Base-by-base conservation (phyloP, 306 rosid genomes). In the Cucurbita maxima region DNA sequence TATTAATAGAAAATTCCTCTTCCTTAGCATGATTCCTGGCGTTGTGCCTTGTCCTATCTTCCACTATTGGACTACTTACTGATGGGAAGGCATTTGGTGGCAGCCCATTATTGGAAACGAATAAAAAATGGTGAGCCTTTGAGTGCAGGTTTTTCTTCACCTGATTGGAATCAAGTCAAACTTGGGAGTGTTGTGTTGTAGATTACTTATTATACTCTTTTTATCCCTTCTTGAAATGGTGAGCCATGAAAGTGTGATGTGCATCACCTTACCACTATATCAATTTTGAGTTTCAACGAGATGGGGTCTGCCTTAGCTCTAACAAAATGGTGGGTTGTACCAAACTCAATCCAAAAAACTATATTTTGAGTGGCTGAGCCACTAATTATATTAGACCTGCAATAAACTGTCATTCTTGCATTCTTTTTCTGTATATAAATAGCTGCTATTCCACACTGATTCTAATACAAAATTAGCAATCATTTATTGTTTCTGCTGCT, bases 321-420 rank as follows among this genome's bases (percentile, higher is more conserved):
- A 60, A 70, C 66, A 14, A 55, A 75, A 73, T 44, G 73, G 81
- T 78, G 86, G 86, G 57, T 72, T 77, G 67, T 76, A 54, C 89
- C 86, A 20, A 88, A 89, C 83, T 69, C 14, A 18, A 75, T 37
- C 37, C 80, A 72, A 50, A 75, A 72, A 72, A 52, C 85, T 86
- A 75, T 57, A 18, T 12, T 67, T 73, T 71, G 76, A 85, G 90
- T 88, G 92, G 87, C 83, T 80, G 58, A 70, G 41, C 86, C 92
- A 87, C 96, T 83, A 69, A 69, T 66, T 48, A 25, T 38, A 37
- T 37, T 37, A 7, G 4, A 36, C 20, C 22, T 30, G 64, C 64
- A 30, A 18, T 30, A 59, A 36, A 12, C 6, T 13, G 13, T 59
- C 43, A 5, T 43, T 59, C 64, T 59, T 34, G 41, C 5, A 47